Evolutionary conservation across 257 asterid genomes (phyloP).

Genomic region (Perilla frutescens): DNA sequence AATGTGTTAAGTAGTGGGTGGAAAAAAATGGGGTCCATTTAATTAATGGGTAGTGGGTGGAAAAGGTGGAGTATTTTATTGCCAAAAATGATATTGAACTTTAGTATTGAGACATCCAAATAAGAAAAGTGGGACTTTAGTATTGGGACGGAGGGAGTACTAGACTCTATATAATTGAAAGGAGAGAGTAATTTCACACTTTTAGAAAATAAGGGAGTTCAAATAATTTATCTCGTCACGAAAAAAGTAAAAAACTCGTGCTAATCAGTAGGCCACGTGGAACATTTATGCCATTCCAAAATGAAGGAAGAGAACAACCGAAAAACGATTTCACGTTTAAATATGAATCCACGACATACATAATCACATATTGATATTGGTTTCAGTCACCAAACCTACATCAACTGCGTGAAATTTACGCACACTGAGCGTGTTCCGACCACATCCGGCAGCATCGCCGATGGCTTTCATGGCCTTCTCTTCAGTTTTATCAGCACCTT

Average conservation of each 20-base stretch:
- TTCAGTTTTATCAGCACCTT: slow-evolving; percentile 55
- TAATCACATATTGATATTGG: neutral
- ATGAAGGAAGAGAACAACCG: neutral
- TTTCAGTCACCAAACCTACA: neutral
- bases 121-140: too few relatives aligned
- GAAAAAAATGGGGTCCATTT: too few relatives aligned
- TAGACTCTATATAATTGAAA: too few relatives aligned
- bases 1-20: too few relatives aligned
- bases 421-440: neutral
- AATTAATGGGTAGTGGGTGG: too few relatives aligned
- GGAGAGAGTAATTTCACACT: too few relatives aligned
- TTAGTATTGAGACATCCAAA: too few relatives aligned
- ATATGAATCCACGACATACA: slow-evolving; percentile 8
- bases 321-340: neutral
- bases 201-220: too few relatives aligned
- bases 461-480: slow-evolving; percentile 64
- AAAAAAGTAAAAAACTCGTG: neutral
- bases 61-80: too few relatives aligned
- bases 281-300: neutral
- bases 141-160: too few relatives aligned
- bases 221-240: too few relatives aligned
- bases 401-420: neutral
- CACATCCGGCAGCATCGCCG: slow-evolving; percentile 16
- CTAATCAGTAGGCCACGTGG: slow-evolving; percentile 11
- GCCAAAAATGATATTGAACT: too few relatives aligned